Conservation (phyloP, 257 asterid species). For the Solanum chaucha region DNA sequence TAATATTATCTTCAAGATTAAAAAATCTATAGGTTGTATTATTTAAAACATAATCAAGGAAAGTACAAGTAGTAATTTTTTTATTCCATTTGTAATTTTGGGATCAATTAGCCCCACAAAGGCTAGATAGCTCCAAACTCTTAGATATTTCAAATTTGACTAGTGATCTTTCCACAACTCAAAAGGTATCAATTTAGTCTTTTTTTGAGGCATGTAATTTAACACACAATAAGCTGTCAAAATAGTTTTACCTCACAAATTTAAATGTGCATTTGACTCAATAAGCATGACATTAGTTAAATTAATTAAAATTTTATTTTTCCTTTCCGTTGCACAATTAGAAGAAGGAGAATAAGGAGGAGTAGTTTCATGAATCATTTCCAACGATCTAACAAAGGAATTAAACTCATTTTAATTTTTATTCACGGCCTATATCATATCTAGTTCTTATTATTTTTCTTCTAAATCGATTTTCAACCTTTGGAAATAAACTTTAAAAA, state of each 20-base stretch:
- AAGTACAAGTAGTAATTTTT: background rate
- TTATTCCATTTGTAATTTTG: background rate
- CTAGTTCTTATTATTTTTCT: background rate
- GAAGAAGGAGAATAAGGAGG: background rate
- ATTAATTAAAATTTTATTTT: no score
- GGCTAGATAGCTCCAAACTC: background rate
- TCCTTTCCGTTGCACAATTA: background rate
- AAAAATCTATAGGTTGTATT: background rate
- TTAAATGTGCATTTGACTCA: background rate
- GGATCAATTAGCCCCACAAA: background rate
- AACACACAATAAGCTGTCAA: background rate
- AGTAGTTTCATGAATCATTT: background rate
- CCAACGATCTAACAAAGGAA: background rate
- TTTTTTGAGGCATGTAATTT: background rate
- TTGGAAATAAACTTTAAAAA: no score
- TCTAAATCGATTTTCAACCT: background rate
- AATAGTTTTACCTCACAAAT: no score
- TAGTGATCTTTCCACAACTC: background rate
- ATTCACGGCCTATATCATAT: background rate
- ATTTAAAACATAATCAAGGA: background rate
- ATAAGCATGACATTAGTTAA: background rate
- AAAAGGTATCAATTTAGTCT: background rate
- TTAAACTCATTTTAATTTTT: no score
- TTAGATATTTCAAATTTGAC: no score
- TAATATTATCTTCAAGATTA: no score